Percentiles rank a stretch among this genome's conserved stretches.
phyloP scores from a whole-genome alignment of 1,139 yeast genomes.

The Pichia sp. region DNA sequence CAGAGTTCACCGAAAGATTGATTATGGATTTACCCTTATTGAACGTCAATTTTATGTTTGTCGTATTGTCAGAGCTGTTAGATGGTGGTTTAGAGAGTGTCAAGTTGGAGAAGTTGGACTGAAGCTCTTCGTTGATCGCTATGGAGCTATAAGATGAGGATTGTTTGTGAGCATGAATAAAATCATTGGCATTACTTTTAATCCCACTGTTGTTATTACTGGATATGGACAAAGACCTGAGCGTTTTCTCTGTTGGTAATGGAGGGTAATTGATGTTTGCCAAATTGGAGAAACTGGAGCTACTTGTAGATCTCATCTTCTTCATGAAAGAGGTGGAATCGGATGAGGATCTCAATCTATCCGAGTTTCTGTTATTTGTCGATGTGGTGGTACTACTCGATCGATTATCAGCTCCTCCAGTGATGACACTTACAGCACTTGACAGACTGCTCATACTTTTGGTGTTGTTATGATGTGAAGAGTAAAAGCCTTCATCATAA shows the following conservation, averaged over 20 bases:
- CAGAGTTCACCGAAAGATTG: constrained; percentile 40
- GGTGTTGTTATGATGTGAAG: constrained; percentile 5
- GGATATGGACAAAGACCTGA: constrained; percentile 26
- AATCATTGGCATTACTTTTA: neutral
- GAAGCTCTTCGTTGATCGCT: constrained; percentile 7
- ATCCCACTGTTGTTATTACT: constrained; percentile 3
- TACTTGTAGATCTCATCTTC: constrained; percentile 22
- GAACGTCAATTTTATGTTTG: constrained; percentile 45
- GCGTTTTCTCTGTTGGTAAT: constrained; percentile 21
- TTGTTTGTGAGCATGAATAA: constrained; percentile 8
- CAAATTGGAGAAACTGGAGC: constrained; percentile 20
- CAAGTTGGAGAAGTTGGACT: constrained; percentile 14
- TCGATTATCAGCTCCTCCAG: constrained; percentile 13
- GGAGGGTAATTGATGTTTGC: constrained; percentile 20
- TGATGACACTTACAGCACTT: constrained; percentile 9
- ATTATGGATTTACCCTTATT: constrained; percentile 30
- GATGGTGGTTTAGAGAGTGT: constrained; percentile 12
- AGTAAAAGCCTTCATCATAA: neutral
- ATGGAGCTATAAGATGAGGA: constrained; percentile 10
- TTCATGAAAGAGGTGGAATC: constrained; percentile 18
- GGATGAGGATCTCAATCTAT: constrained; percentile 19
- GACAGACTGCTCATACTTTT: constrained; percentile 10
- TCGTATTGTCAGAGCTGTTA: constrained; percentile 11
- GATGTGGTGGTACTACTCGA: constrained; percentile 10
- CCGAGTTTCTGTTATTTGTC: constrained; percentile 6